Percentiles rank a stretch among this genome's conserved stretches.
These are phyloP conservation scores for Coemansia sp. DNA, from an alignment of 192 early-diverging fungal genomes.

Conservation along the genomic window DNA sequence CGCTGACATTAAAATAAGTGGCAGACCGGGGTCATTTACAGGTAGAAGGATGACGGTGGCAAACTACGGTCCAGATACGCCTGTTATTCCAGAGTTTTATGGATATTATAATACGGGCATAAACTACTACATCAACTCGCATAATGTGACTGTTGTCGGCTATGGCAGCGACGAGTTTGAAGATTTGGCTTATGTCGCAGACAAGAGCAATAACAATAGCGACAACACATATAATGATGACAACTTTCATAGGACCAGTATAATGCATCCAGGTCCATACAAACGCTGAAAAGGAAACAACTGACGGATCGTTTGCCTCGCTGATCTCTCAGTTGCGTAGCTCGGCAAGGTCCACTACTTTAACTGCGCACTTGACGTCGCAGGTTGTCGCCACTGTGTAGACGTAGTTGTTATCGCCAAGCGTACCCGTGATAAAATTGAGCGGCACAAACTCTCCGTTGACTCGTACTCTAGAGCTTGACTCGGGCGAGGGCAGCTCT, in stretches of 20 bases:
- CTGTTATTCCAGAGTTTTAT: conserved; percentile 30
- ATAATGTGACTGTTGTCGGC: conserved; percentile 17
- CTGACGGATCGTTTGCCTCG: not conserved
- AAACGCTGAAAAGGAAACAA: not conserved
- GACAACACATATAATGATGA: not conserved
- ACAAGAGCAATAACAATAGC: not conserved
- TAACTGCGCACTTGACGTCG: not conserved
- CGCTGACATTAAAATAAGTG: conserved; percentile 59
- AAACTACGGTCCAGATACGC: conserved; percentile 47
- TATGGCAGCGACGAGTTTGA: conserved; percentile 10
- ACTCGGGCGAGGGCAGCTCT: not conserved
- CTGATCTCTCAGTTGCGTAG: not conserved
- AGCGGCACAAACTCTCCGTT: not conserved
- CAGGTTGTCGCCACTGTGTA: conserved; percentile 14
- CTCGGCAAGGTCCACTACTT: not conserved
- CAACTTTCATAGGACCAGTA: not conserved
- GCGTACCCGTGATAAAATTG: conserved; percentile 4
- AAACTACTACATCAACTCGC: conserved; percentile 10
- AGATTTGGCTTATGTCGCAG: not conserved
- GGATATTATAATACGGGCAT: conserved; percentile 14
- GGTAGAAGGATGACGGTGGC: conserved; percentile 32
- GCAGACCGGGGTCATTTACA: conserved; percentile 23
- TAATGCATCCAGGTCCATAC: not conserved
- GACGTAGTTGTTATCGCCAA: conserved; percentile 12
- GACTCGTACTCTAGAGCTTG: not conserved